These are phyloP conservation scores for Aureobasidium zeae DNA, from an alignment of 2,329 filamentous ascomycete species.

Conservation along the genomic window DNA sequence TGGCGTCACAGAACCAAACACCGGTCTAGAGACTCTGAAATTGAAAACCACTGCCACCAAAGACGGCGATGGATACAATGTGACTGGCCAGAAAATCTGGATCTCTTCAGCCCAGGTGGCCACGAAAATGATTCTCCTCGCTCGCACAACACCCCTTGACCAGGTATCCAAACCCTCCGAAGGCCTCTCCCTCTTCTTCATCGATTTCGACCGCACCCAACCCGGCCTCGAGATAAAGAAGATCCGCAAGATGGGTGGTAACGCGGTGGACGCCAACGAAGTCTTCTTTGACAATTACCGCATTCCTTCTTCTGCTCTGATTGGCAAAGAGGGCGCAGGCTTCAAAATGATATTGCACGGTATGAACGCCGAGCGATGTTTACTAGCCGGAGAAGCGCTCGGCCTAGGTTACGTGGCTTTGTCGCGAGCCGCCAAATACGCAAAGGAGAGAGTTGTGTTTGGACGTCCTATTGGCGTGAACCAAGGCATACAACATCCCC, in stretches of 20 bases:
- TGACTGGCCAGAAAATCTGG: slow-evolving; percentile 76
- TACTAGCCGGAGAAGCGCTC: slow-evolving; percentile 50
- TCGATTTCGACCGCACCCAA: slow-evolving; percentile 56
- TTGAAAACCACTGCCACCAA: slow-evolving; percentile 56
- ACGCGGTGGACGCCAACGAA: slow-evolving; percentile 76
- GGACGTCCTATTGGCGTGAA: slow-evolving; percentile 57
- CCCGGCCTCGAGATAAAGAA: slow-evolving; percentile 57
- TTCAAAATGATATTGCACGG: slow-evolving; percentile 67
- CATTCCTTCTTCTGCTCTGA: slow-evolving; percentile 53
- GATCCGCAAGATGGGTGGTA: slow-evolving; percentile 79
- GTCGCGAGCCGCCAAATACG: slow-evolving; percentile 50
- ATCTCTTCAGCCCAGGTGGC: slow-evolving; percentile 79
- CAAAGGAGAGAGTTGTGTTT: slow-evolving; percentile 57
- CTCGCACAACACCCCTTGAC: slow-evolving; percentile 62
- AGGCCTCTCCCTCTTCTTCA: slow-evolving; percentile 71
- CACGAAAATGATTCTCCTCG: slow-evolving; percentile 72
- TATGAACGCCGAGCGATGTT: slow-evolving; percentile 70
- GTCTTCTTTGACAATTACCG: slow-evolving; percentile 77
- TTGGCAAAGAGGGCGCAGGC: slow-evolving; percentile 65
- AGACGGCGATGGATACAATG: slow-evolving; percentile 52
- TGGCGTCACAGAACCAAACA: slow-evolving; percentile 75
- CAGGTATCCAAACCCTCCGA: slow-evolving; percentile 61
- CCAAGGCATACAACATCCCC: slow-evolving; percentile 55
- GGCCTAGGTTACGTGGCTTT: slow-evolving; percentile 39
- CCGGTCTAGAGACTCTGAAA: slow-evolving; percentile 67